Conservation (phyloP, 2,329 filamentous ascomycete species). For the Alternaria postmessia region DNA sequence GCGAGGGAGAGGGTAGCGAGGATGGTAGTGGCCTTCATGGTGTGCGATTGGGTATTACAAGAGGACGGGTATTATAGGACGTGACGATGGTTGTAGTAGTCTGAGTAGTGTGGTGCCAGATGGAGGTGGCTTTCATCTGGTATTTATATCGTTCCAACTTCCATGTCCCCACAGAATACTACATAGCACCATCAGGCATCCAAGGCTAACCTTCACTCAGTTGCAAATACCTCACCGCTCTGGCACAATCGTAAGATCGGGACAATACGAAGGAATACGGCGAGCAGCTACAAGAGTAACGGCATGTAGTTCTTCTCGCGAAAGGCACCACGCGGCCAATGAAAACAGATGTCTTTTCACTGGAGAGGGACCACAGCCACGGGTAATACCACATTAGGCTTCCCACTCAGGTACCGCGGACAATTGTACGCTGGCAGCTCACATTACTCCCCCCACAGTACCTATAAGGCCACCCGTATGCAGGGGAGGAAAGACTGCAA, state of each 20-base stretch:
- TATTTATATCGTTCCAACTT: not conserved
- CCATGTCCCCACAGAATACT: not conserved
- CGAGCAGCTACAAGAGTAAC: not conserved
- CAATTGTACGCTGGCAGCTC: not conserved
- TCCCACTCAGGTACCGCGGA: not conserved
- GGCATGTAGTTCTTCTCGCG: not conserved
- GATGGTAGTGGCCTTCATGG: not conserved
- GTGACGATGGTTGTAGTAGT: not conserved
- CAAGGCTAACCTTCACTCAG: not conserved
- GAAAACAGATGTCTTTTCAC: not conserved
- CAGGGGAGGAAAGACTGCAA: not conserved
- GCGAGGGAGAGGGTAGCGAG: slow-evolving; percentile 7
- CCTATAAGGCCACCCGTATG: not conserved
- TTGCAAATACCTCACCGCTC: not conserved
- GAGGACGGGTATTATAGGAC: not conserved
- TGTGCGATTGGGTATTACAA: not conserved
- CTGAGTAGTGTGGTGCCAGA: not conserved
- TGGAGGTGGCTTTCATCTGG: not conserved
- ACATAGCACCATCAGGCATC: not conserved
- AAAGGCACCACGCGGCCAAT: not conserved
- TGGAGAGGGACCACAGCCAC: not conserved
- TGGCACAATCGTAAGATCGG: not conserved
- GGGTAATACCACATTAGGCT: not conserved
- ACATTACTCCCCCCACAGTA: not conserved
- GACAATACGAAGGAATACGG: not conserved